These are phyloP conservation scores for Byssothecium circinans DNA, from an alignment of 2,329 filamentous ascomycete species.

Conservation along the genomic window DNA sequence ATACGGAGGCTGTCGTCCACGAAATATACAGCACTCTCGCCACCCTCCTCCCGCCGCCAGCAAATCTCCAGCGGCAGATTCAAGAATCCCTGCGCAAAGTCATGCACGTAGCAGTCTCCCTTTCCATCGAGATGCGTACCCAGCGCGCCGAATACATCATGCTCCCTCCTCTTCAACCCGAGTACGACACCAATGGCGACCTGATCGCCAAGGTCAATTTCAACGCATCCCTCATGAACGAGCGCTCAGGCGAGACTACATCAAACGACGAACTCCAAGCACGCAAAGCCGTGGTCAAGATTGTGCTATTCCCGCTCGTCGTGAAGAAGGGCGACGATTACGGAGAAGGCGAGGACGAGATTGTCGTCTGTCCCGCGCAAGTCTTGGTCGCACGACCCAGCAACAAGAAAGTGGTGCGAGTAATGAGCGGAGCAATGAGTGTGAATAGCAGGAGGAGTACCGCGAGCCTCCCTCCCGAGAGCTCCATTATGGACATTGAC, in stretches of 20 bases:
- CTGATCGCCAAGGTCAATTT: constrained; percentile 85
- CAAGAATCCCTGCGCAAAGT: constrained; percentile 84
- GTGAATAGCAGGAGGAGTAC: constrained; percentile 40
- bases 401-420: constrained; percentile 53
- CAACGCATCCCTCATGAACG: constrained; percentile 93
- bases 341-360: constrained; percentile 87
- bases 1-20: constrained; percentile 94
- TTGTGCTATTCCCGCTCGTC: constrained; percentile 93
- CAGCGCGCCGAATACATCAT: constrained; percentile 98
- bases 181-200: constrained; percentile 92
- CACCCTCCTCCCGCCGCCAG: constrained; percentile 82
- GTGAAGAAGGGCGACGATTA: constrained; percentile 92
- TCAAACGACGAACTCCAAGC: constrained; percentile 81
- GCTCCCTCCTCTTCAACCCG: constrained; percentile 90
- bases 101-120: constrained; percentile 81
- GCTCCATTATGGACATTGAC: constrained; percentile 39
- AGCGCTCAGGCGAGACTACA: constrained; percentile 71
- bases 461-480: constrained; percentile 36
- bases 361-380: constrained; percentile 92
- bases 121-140: constrained; percentile 95
- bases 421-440: constrained; percentile 55
- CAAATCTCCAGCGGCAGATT: constrained; percentile 77
- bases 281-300: constrained; percentile 75
- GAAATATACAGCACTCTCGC: constrained; percentile 84
- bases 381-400: constrained; percentile 70